Evolutionary conservation across 2,329 filamentous ascomycete genomes (phyloP).

Genomic region (Epicoccum sorghinum): DNA sequence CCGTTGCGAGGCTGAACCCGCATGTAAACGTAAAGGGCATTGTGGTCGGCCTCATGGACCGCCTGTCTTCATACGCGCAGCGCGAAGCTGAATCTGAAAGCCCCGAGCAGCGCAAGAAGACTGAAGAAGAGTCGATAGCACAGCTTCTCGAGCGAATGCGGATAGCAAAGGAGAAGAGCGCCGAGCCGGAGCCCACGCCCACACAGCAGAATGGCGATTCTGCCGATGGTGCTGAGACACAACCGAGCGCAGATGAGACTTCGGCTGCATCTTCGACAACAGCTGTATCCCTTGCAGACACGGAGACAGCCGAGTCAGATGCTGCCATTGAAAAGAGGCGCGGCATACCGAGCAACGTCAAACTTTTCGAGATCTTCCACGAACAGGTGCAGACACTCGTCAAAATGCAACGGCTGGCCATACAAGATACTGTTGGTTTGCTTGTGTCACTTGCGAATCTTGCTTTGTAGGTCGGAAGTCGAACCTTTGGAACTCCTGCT

Average conservation of each 20-base stretch:
- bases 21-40: conserved; percentile 98
- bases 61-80: conserved; percentile 91
- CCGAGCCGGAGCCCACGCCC: conserved; percentile 28
- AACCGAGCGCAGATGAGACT: conserved; percentile 33
- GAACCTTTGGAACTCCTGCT: conserved; percentile 19
- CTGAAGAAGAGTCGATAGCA: conserved; percentile 82
- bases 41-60: conserved; percentile 97
- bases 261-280: conserved; percentile 40
- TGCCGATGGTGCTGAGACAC: conserved; percentile 34
- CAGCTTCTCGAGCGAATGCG: conserved; percentile 79
- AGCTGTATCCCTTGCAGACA: conserved; percentile 40
- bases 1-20: conserved; percentile 89
- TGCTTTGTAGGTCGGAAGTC: conserved; percentile 66
- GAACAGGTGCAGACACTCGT: conserved; percentile 93
- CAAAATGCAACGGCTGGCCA: conserved; percentile 85
- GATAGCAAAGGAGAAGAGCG: conserved; percentile 64
- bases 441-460: conserved; percentile 93
- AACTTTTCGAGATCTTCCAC: conserved; percentile 97
- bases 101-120: conserved; percentile 72
- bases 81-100: conserved; percentile 77
- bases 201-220: conserved; percentile 45
- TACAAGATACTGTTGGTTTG: conserved; percentile 92
- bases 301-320: conserved; percentile 49
- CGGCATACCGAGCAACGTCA: conserved; percentile 76
- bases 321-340: conserved; percentile 54